Base-by-base conservation (phyloP, 441 rosid genomes). In the Dalechampia spathulata region DNA sequence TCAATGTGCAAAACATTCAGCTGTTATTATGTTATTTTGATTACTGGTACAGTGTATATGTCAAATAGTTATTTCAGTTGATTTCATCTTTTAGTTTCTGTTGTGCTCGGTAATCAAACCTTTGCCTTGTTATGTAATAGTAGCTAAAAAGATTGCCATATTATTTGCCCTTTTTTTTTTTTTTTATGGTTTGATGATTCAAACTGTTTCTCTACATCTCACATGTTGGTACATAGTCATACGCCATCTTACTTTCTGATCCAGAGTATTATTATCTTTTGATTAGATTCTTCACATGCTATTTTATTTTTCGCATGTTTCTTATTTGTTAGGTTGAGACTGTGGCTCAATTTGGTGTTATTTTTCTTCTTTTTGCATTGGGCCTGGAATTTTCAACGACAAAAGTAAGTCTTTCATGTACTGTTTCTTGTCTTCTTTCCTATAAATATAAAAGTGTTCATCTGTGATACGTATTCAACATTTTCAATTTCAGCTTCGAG, bases 271-370 rank as follows among this genome's bases (percentile, higher is more conserved):
- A 19, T 30, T 8, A 30, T 30, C 4, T 30, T 4, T 30, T 30
- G 5, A 30, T n/a, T n/a, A n/a, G n/a, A 47, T 49, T 27, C 60
- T 57, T 53, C 2, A 46, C 32, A 6, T 16, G 20, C 28, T 23
- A 39, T 11, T 25, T n/a, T n/a, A n/a, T n/a, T n/a, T n/a, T 21
- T 34, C 37, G 2, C 20, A 19, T 40, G 5, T 23, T 22, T 21
- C 46, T n/a, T 64, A n/a, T 48, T 19, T 60, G 52, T 73, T n/a
- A 87, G 97, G 94, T 90, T 51, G 97, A 90, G 82, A 90, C 97
- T 30, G 97, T 90, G 64, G 97, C 97, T 64, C 96, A 87, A 61
- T 90, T 90, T 63, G 98, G 98, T 66, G 98, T 90, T 41, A 83
- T 90, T 59, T 90, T 90, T 77, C 96, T 87, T 62, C 98, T 87